A percentile compares a stretch with the other conserved stretches of the same genome.
Evolutionary conservation across 139 green algal species (phyloP).

Genomic region (Chlamydomonas sp.): DNA sequence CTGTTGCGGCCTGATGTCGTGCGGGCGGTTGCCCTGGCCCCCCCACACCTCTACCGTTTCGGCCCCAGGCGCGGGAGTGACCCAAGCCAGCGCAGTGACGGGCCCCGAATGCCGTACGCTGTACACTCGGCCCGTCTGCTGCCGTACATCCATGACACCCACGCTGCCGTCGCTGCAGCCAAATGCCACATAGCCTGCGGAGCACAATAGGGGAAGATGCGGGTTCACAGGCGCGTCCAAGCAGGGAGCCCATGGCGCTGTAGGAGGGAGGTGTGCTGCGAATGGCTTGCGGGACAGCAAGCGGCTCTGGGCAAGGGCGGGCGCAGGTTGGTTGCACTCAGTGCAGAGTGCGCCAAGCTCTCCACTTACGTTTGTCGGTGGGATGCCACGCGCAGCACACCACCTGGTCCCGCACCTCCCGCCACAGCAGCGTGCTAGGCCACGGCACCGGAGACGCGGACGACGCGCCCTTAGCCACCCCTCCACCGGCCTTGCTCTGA

Average conservation of each 20-base stretch:
- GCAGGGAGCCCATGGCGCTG: not conserved
- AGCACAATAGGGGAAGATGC: not conserved
- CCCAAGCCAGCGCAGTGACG: conserved; percentile 41
- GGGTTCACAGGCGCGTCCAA: not conserved
- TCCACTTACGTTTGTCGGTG: conserved; percentile 37
- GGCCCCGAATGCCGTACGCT: conserved; percentile 44
- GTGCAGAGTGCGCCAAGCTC: not conserved
- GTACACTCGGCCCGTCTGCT: conserved; percentile 9
- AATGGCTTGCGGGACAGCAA: not conserved
- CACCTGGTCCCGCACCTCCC: conserved; percentile 49
- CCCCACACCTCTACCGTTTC: too few relatives aligned
- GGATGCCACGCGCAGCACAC: conserved; percentile 55
- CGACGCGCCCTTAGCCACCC: not conserved
- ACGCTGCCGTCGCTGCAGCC: conserved; percentile 61
- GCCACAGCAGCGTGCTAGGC: conserved; percentile 41
- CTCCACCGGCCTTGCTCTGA: not conserved
- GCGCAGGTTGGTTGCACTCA: not conserved
- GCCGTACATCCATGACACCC: conserved; percentile 47
- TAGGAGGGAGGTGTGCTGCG: not conserved
- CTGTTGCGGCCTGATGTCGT: not conserved
- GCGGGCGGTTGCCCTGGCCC: not conserved
- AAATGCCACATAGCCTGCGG: conserved; percentile 54
- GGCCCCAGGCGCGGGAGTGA: not conserved
- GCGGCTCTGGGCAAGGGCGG: too few relatives aligned
- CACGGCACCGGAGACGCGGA: not conserved